phyloP scores from a whole-genome alignment of 768 basidiomycete genomes.

The Daedaleopsis nitida region DNA sequence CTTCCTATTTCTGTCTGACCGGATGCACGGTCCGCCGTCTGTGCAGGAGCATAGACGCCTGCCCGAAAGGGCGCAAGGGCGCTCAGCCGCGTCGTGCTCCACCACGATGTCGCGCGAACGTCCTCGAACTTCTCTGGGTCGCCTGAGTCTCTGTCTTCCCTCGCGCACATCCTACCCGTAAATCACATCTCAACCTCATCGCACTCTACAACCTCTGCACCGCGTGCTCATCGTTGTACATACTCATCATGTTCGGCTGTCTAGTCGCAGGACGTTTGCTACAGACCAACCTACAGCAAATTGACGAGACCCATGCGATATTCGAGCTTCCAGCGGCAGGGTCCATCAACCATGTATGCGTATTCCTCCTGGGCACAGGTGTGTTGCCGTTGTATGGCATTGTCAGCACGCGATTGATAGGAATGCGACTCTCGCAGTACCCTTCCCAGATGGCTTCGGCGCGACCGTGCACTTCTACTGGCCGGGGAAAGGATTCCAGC shows the following conservation, averaged over 20 bases:
- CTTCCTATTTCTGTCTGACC: too few species aligned
- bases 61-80: too few species aligned
- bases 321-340: slow-evolving; percentile 74
- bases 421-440: slow-evolving; percentile 42
- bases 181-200: background rate
- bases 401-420: too few species aligned
- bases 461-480: slow-evolving; percentile 85
- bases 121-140: background rate
- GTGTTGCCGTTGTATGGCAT: slow-evolving; percentile 23
- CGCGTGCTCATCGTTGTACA: too few species aligned
- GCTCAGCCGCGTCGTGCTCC: background rate
- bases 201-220: too few species aligned
- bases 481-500: slow-evolving; percentile 86
- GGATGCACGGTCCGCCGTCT: too few species aligned
- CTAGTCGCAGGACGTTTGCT: slow-evolving; percentile 75
- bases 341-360: slow-evolving; percentile 82
- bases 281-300: slow-evolving; percentile 78
- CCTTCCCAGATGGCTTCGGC: slow-evolving; percentile 83
- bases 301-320: slow-evolving; percentile 82
- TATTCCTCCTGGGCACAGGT: slow-evolving; percentile 83
- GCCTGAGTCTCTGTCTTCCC: background rate
- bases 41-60: too few species aligned
- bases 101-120: slow-evolving; percentile 6
- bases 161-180: background rate
- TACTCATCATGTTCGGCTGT: slow-evolving; percentile 69